A percentile compares a stretch with the other conserved stretches of the same genome.
Evolutionary conservation across 495 filamentous ascomycete species (phyloP).

Genomic region (Letharia columbiana): DNA sequence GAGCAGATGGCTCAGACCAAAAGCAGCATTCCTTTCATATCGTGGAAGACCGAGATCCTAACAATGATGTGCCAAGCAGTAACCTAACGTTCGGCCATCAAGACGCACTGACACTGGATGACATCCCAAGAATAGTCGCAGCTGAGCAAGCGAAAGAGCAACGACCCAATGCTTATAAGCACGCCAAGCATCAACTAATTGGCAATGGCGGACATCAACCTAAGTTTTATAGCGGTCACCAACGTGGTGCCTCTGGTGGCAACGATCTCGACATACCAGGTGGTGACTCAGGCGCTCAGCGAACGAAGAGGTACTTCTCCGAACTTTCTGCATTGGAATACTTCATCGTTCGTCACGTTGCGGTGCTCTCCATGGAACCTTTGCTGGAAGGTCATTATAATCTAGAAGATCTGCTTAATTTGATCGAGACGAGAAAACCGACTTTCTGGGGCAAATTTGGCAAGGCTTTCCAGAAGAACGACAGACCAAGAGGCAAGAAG

Average conservation of each 20-base stretch:
- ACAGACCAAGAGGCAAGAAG: constrained; percentile 76
- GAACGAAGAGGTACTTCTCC: constrained; percentile 80
- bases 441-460: constrained; percentile 98
- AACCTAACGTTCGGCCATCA: constrained; percentile 81
- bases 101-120: constrained; percentile 86
- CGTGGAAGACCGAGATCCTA: constrained; percentile 69
- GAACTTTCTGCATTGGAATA: constrained; percentile 93
- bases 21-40: constrained; percentile 62
- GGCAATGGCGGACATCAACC: constrained; percentile 52
- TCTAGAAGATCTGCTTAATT: constrained; percentile 84
- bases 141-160: constrained; percentile 92
- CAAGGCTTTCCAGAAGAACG: constrained; percentile 80
- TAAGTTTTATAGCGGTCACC: constrained; percentile 63
- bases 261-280: constrained; percentile 41
- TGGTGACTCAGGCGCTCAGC: constrained; percentile 43
- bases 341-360: constrained; percentile 92
- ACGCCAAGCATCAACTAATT: constrained; percentile 68
- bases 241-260: constrained; percentile 64
- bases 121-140: constrained; percentile 95
- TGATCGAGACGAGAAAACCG: constrained; percentile 88
- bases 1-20: constrained; percentile 51
- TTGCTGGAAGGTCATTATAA: constrained; percentile 83
- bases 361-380: constrained; percentile 91
- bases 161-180: constrained; percentile 71
- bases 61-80: constrained; percentile 59